These are phyloP conservation scores for Tricholoma sp. DNA, from an alignment of 768 basidiomycete species.

Conservation along the genomic window DNA sequence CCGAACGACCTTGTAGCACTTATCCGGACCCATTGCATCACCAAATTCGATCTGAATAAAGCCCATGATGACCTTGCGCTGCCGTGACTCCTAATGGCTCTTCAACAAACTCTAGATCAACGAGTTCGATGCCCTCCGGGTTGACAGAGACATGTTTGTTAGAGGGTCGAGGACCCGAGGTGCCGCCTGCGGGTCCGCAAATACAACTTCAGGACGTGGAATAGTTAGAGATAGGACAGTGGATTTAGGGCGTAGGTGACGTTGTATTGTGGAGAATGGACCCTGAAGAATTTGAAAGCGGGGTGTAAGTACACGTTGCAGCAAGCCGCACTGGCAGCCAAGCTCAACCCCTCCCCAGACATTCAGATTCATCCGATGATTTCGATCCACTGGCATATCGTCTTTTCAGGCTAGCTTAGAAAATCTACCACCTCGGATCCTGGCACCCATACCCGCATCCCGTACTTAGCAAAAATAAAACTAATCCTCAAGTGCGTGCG, in stretches of 20 bases:
- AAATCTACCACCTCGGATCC: too few relatives aligned
- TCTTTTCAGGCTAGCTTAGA: too few relatives aligned
- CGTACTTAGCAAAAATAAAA: too few relatives aligned
- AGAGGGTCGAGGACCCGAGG: neutral
- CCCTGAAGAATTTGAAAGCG: too few relatives aligned
- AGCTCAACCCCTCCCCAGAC: too few relatives aligned
- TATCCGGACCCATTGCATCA: constrained; percentile 19
- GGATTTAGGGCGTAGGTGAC: neutral
- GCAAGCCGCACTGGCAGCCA: too few relatives aligned
- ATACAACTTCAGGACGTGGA: neutral
- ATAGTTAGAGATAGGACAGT: neutral
- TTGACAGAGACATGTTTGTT: neutral
- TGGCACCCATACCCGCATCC: too few relatives aligned
- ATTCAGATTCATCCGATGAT: too few relatives aligned
- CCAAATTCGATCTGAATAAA: constrained; percentile 20
- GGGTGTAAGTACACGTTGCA: too few relatives aligned
- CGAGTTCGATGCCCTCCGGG: neutral
- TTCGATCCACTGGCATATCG: too few relatives aligned
- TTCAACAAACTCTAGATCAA: constrained; percentile 14
- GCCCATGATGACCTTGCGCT: constrained; percentile 22
- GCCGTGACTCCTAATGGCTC: constrained; percentile 26
- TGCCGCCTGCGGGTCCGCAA: neutral
- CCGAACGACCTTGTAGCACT: constrained; percentile 18
- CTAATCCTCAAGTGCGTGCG: too few relatives aligned
- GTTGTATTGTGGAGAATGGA: neutral